Percentiles rank a stretch among this genome's conserved stretches.
Conservation (phyloP, 305 asterid genomes). For the Euphrasia arctica region DNA sequence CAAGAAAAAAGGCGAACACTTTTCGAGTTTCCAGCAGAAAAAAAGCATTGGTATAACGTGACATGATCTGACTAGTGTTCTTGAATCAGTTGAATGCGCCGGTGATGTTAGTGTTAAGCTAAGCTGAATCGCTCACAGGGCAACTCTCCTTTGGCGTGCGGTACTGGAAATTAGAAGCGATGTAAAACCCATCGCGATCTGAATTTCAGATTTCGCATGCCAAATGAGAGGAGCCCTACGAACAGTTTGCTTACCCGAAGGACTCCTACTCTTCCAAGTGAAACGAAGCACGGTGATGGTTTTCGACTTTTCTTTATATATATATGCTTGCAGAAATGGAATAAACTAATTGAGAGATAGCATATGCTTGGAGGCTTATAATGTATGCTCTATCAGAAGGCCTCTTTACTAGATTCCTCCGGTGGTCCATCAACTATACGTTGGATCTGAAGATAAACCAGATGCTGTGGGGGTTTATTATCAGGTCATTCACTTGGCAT, state of each 20-base stretch:
- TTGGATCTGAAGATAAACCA: neutral
- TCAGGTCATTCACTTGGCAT: neutral
- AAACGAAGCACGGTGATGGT: neutral
- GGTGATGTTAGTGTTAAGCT: neutral
- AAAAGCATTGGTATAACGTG: no score
- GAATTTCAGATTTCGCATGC: neutral
- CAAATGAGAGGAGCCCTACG: conserved; percentile 9
- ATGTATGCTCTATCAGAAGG: neutral
- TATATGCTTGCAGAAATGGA: neutral
- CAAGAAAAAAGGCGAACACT: no score
- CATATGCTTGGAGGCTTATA: conserved; percentile 2
- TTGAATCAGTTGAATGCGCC: neutral
- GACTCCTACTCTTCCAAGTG: neutral
- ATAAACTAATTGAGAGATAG: neutral
- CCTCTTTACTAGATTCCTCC: neutral
- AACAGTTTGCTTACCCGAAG: neutral
- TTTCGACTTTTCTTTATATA: neutral
- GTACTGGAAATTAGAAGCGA: neutral
- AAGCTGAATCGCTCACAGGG: conserved; percentile 1
- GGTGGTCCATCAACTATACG: neutral
- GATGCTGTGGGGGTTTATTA: neutral
- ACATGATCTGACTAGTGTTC: neutral
- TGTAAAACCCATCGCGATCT: neutral
- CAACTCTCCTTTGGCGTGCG: conserved; percentile 9
- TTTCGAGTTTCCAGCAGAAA: no score